phyloP scores from a whole-genome alignment of 2,329 filamentous ascomycete genomes.

The Trichothecium roseum region DNA sequence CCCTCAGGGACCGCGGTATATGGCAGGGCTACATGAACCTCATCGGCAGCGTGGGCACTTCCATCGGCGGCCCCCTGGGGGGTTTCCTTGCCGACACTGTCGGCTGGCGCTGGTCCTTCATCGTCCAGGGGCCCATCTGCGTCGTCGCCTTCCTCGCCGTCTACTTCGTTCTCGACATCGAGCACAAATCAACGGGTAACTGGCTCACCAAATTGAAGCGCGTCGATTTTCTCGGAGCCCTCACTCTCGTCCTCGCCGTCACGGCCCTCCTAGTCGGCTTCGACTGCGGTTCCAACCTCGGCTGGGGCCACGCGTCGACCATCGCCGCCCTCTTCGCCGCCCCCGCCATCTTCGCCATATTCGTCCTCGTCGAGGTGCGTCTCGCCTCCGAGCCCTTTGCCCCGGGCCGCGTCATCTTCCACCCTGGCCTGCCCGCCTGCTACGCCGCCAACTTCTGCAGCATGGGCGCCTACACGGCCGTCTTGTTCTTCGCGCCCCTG shows the following conservation, averaged over 20 bases:
- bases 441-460: conserved; percentile 66
- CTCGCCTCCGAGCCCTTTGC: conserved; percentile 64
- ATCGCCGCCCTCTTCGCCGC: conserved; percentile 46
- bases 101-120: conserved; percentile 70
- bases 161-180: conserved; percentile 49
- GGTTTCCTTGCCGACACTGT: conserved; percentile 63
- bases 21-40: conserved; percentile 70
- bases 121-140: conserved; percentile 60
- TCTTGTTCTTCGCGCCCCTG: conserved; percentile 64
- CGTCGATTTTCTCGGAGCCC: conserved; percentile 65
- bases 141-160: conserved; percentile 55
- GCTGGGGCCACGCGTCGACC: conserved; percentile 52
- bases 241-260: conserved; percentile 54
- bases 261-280: conserved; percentile 57
- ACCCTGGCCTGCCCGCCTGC: conserved; percentile 53
- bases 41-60: conserved; percentile 58
- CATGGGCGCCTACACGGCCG: conserved; percentile 44
- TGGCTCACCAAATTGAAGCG: conserved; percentile 56
- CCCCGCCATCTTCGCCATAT: conserved; percentile 50
- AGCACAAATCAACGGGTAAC: conserved; percentile 33
- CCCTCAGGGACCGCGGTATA: conserved; percentile 56
- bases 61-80: conserved; percentile 58
- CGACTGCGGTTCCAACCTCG: conserved; percentile 62
- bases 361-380: conserved; percentile 57
- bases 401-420: conserved; percentile 62